Evolutionary conservation across 768 basidiomycete species (phyloP), one percentile per base, ranked within the genome.

Genomic region (button mushroom (Agaricus bisporus)): DNA sequence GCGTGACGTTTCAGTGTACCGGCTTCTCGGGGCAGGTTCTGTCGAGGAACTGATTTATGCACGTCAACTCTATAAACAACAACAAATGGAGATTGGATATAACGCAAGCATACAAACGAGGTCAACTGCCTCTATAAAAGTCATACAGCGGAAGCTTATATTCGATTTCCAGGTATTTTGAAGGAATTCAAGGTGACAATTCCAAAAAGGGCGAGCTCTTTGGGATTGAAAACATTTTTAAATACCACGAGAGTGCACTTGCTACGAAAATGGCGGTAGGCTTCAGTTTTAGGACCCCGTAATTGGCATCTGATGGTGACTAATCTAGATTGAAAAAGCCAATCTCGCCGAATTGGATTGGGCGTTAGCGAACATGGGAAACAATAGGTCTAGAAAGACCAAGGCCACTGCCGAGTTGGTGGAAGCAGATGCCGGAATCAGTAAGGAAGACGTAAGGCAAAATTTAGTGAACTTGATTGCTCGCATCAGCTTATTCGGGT

Each of bases 51-150:
- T 91, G 41, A 91, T 93, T 17, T 93, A 93, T 60, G 88, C 88
- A 0, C 81, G 91, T 11, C 92, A 95, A 63, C 80, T 95, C 18
- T 94, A 94, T 69, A 95, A 95, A 64, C 91, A 93, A 58, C 93
- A 95, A 63, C 88, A 91, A 62, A 92, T 92, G 88, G 82, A 82
- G n/a, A 91, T 92, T 43, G 91, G 83, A 0, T 94, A 94, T 64
- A 80, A 87, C 57, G 87, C 86, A 1, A 90, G 87, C 59, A 72
- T 89, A 8, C 91, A 93, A 61, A 91, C 91, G 0, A 78, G 90
- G 85, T 85, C 61, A 39, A 12, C 46, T n/a, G 18, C 17, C 10
- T 46, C 6, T 39, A 5, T 55, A 4, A 8, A 1, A n/a, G 32
- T 32, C 32, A 32, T 8, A 32, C 11, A 32, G 11, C 8, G 32